These are phyloP conservation scores for Cercospora sp. DNA, from an alignment of 2,329 filamentous ascomycete species.

Conservation along the genomic window DNA sequence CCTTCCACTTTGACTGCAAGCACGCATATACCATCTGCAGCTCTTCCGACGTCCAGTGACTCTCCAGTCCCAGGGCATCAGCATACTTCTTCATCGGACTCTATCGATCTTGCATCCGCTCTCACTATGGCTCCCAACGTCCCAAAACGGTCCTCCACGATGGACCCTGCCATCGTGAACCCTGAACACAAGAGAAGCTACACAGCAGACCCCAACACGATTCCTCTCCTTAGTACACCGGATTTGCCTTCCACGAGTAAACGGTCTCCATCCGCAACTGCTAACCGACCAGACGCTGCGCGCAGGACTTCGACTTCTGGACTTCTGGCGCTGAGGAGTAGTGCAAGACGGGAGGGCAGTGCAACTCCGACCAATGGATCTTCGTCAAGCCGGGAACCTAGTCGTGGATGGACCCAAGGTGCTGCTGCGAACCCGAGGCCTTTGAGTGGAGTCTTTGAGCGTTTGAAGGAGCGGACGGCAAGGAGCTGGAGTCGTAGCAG, in stretches of 20 bases:
- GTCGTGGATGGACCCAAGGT: not conserved
- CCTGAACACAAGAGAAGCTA: not conserved
- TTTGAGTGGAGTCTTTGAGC: slow-evolving; percentile 23
- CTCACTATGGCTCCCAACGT: not conserved
- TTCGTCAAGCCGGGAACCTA: not conserved
- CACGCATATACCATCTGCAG: slow-evolving; percentile 2
- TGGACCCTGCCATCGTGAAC: not conserved
- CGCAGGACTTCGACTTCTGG: slow-evolving; percentile 5
- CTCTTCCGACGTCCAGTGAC: not conserved
- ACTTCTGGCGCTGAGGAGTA: not conserved
- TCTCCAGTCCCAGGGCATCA: not conserved
- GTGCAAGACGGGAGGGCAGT: not conserved
- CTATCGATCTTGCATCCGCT: not conserved
- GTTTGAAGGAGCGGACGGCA: slow-evolving; percentile 17
- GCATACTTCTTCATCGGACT: not conserved
- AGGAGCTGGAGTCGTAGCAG: slow-evolving; percentile 23
- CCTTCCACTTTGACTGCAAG: not conserved
- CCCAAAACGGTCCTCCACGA: not conserved
- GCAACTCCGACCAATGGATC: slow-evolving; percentile 14
- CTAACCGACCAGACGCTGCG: slow-evolving; percentile 1
- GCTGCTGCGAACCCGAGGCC: slow-evolving; percentile 13
- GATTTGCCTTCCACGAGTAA: not conserved
- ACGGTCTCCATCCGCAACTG: not conserved
- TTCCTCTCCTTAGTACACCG: not conserved
- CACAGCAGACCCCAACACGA: not conserved